Evolutionary conservation across 495 filamentous ascomycete genomes (phyloP).

Genomic region (Penicillium taxi): DNA sequence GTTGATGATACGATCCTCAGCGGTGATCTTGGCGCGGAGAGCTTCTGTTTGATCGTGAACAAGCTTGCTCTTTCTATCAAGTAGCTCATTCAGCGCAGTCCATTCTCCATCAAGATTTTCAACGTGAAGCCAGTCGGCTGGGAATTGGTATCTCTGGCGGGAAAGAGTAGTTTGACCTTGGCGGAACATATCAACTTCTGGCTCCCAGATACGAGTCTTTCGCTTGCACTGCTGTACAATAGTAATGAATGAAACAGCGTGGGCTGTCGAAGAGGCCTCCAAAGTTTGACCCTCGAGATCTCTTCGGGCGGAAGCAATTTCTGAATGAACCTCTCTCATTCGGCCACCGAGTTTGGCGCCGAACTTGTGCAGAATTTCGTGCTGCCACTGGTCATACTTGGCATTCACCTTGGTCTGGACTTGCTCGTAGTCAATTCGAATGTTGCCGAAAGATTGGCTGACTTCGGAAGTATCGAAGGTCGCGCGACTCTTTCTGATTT

Average conservation of each 20-base stretch:
- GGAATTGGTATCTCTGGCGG: constrained; percentile 87
- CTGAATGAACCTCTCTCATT: constrained; percentile 80
- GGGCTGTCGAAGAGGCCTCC: constrained; percentile 85
- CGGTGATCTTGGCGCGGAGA: constrained; percentile 87
- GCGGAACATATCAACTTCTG: constrained; percentile 89
- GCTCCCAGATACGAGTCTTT: constrained; percentile 86
- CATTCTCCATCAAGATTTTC: constrained; percentile 93
- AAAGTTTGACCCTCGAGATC: constrained; percentile 86
- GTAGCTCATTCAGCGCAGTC: constrained; percentile 80
- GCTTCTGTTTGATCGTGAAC: constrained; percentile 94
- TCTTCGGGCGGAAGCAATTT: constrained; percentile 77
- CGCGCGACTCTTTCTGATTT: constrained; percentile 83
- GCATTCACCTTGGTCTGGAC: constrained; percentile 96
- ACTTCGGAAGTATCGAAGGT: constrained; percentile 96
- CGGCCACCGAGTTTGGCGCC: constrained; percentile 79
- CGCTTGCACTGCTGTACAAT: constrained; percentile 92
- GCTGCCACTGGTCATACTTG: constrained; percentile 99
- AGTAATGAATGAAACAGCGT: constrained; percentile 97
- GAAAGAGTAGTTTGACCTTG: constrained; percentile 86
- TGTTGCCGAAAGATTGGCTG: constrained; percentile 81
- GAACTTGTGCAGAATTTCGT: constrained; percentile 90
- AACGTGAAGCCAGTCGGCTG: constrained; percentile 84
- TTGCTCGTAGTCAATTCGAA: constrained; percentile 94
- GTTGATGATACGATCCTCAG: constrained; percentile 83
- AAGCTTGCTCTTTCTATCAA: constrained; percentile 83